Evolutionary conservation across 2,329 filamentous ascomycete species (phyloP).

Genomic region (Epichloe hybrida): DNA sequence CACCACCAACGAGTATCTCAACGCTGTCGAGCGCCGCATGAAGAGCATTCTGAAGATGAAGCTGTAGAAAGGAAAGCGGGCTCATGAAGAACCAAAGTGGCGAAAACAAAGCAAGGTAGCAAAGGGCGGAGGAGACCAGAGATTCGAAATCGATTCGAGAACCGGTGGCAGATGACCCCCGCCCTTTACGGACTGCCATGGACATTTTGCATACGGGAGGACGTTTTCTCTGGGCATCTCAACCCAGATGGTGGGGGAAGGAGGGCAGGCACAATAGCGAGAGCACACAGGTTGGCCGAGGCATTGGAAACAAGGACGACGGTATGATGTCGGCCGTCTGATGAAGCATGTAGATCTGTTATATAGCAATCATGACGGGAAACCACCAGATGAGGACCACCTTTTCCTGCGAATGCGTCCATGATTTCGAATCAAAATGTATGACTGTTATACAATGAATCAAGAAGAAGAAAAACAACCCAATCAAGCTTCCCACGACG

Average conservation of each 20-base stretch:
- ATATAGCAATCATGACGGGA: neutral
- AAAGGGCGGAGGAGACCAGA: neutral
- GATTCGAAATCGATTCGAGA: neutral
- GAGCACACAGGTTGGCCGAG: neutral
- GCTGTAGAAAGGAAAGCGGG: conserved; percentile 33
- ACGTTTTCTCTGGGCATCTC: neutral
- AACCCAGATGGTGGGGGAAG: neutral
- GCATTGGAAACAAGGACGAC: neutral
- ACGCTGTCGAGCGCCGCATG: conserved; percentile 82
- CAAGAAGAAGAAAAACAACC: neutral
- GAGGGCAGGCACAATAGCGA: neutral
- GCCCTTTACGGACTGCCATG: neutral
- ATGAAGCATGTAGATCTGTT: neutral
- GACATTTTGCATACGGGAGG: neutral
- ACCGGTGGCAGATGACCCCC: neutral
- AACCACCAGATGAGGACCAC: neutral
- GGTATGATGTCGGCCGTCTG: neutral
- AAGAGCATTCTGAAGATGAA: conserved; percentile 69
- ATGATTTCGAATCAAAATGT: neutral
- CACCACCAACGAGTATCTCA: conserved; percentile 82
- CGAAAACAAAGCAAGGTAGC: neutral
- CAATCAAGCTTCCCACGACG: neutral
- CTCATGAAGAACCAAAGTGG: neutral
- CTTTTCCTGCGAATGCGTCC: neutral
- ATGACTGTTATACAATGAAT: neutral